Conservation (phyloP, 441 rosid species). For the Gossypium schwendimanii region DNA sequence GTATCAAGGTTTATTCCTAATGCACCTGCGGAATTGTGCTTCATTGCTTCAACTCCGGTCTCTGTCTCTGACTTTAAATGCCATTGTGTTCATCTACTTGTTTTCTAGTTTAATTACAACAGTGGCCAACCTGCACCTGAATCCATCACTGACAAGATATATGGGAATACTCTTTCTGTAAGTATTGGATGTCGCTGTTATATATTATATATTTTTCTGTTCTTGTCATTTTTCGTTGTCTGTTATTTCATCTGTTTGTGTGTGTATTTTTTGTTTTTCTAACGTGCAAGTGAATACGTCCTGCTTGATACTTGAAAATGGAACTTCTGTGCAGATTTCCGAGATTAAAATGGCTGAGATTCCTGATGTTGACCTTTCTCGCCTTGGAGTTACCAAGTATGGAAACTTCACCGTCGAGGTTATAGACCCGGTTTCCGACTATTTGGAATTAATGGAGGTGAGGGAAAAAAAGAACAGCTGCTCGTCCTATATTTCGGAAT, state of each 20-base stretch:
- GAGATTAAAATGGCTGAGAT: slow-evolving; percentile 81
- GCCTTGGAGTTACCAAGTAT: slow-evolving; percentile 51
- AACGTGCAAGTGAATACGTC: not conserved
- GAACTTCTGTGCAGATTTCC: slow-evolving; percentile 51
- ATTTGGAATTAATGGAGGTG: slow-evolving; percentile 90
- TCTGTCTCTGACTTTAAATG: slow-evolving; percentile 12
- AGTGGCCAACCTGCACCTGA: slow-evolving; percentile 98
- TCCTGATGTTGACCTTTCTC: slow-evolving; percentile 76
- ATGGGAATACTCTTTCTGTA: slow-evolving; percentile 93
- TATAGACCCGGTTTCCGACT: slow-evolving; percentile 84
- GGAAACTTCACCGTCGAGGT: slow-evolving; percentile 80
- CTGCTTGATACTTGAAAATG: slow-evolving; percentile 11
- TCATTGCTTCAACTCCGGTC: not conserved
- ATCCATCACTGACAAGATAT: slow-evolving; percentile 85
- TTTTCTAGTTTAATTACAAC: slow-evolving; percentile 77
- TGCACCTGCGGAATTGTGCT: slow-evolving; percentile 8
- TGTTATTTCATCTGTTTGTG: not conserved
- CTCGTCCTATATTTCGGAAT: slow-evolving; percentile 10
- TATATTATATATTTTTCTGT: not conserved
- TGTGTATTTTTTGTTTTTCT: not conserved
- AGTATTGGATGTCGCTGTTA: slow-evolving; percentile 24
- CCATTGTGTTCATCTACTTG: slow-evolving; percentile 6
- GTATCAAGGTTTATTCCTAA: slow-evolving; percentile 67
- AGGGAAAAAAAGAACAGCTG: slow-evolving; percentile 16
- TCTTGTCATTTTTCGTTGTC: not conserved